Base-by-base conservation (phyloP, 768 basidiomycete species). In the Cystofilobasidium bisporidii region DNA sequence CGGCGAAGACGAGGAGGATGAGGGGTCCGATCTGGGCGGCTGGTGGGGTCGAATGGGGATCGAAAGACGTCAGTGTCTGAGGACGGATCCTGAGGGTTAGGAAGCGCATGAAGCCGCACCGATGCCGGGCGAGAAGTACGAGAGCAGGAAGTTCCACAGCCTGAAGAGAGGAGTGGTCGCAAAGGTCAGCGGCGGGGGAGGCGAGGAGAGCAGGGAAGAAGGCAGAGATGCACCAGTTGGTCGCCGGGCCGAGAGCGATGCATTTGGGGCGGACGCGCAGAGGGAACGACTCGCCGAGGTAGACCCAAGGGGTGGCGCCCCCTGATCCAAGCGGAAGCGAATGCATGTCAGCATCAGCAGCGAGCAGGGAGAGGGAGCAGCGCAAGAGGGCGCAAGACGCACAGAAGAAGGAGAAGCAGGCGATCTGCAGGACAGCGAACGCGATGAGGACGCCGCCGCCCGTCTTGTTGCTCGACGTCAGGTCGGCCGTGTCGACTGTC, bases 381-480 rank as follows among this genome's bases (percentile, higher is more conserved):
- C 53, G 22, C 22, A 50, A 53, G 85, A 10, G 86, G 85, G 36
- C 17, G 88, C 59, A 89, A 71, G 15, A 87, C 87, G 87, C n/a
- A 48, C 87, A 89, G 78, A 87, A 88, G 69, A 85, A 81, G 1
- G 83, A 83, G 75, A 82, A 89, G 14, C 82, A 81, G 71, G 85
- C 83, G 32, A 89, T 86, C 61, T 89, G 87, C 30, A 88, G 76
- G n/a, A 89, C 82, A 0, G 86, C 88, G 72, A 89, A 88, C 0
- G 87, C 81, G 70, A 90, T 87, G 41, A 88, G 78, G 0, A 81
- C 80, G 65, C 86, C 82, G 28, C 60, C 60, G 59, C 85, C 87
- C 67, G 75, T 74, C 71, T 77, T 83, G 73, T 88, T 86, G 14
- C 81, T 78, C 9, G 73, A n/a, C 0, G 86, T 85, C 41, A 87